Evolutionary conservation across 2,329 filamentous ascomycete species (phyloP), one percentile per base, ranked within the genome.

Genomic region (Scedosporium apiospermum): DNA sequence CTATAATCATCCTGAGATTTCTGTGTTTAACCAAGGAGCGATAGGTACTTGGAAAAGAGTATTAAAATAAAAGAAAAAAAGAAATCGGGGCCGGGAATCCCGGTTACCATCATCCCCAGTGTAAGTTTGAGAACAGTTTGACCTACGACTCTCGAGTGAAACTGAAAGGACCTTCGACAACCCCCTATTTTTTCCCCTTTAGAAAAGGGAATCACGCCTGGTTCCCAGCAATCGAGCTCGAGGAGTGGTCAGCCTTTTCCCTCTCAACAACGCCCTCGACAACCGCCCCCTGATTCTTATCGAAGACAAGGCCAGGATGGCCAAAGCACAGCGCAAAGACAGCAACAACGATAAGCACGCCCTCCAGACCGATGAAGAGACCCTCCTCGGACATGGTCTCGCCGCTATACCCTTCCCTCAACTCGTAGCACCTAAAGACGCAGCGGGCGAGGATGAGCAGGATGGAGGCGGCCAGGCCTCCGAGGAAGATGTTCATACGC

Each of bases 371-470:
- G 65, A 85, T 82, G 65, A 86, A 85, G 4, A 79, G 72, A 0
- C 71, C 67, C 72, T 86, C 75, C 46, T 85, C 73, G 63, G 71
- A 72, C 62, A 88, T 83, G 65, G 88, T 71, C 1, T 74, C 69
- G 1, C 84, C 85, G 0, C 10, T 67, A 75, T 86, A 90, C 3
- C 87, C 87, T 41, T 86, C 79, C 65, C 79, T 81, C 61, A 90
- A 74, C 77, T 90, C 88, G 4, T 82, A 82, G 42, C 88, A 83
- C 64, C 88, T 82, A 71, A 84, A 89, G 60, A 82, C 78, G 67
- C 83, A 88, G 55, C 88, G 78, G 26, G 82, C 78, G 57, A 89
- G 79, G 68, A 90, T 84, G 57, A 82, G 77, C 6, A 87, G 57
- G 38, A 85, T 84, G 9, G 86, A 78, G 7, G 81, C 67, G 0